phyloP scores from a whole-genome alignment of 768 basidiomycete genomes.

The Royoungia palumana region DNA sequence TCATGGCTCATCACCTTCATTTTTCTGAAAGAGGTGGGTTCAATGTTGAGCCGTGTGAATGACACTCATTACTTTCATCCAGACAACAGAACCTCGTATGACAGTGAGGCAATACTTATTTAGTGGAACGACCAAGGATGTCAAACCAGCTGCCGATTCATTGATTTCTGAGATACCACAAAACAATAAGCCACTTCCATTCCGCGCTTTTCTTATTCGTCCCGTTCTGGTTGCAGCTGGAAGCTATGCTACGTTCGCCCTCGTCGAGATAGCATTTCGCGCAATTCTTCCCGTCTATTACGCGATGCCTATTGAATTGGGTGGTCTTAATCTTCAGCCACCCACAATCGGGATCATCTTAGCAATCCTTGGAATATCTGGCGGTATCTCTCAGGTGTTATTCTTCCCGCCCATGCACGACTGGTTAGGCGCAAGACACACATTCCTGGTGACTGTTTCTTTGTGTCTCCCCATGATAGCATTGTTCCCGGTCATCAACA shows the following conservation, averaged over 20 bases:
- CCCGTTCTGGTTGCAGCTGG: constrained; percentile 54
- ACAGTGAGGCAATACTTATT: constrained; percentile 19
- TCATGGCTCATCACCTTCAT: constrained; percentile 49
- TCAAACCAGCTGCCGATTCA: not conserved
- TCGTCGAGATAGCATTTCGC: constrained; percentile 62
- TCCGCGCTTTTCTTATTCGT: constrained; percentile 46
- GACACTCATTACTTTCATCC: not conserved
- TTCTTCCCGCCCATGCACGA: constrained; percentile 59
- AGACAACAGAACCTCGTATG: constrained; percentile 16
- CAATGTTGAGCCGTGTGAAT: not conserved
- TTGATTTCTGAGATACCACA: not conserved
- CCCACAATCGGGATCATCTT: constrained; percentile 30
- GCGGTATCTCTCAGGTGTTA: constrained; percentile 52
- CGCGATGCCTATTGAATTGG: constrained; percentile 28
- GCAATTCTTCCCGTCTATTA: constrained; percentile 38
- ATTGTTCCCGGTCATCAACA: constrained; percentile 43
- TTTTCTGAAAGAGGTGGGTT: constrained; percentile 53
- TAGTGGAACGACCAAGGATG: constrained; percentile 1
- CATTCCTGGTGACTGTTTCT: constrained; percentile 50
- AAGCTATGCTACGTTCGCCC: constrained; percentile 59
- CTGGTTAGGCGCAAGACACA: constrained; percentile 53
- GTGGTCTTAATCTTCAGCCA: constrained; percentile 28
- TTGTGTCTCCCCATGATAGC: constrained; percentile 45
- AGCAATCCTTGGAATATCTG: constrained; percentile 21
- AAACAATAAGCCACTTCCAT: constrained; percentile 34